Conservation (phyloP, 257 asterid genomes). For the Scutellaria minor region DNA sequence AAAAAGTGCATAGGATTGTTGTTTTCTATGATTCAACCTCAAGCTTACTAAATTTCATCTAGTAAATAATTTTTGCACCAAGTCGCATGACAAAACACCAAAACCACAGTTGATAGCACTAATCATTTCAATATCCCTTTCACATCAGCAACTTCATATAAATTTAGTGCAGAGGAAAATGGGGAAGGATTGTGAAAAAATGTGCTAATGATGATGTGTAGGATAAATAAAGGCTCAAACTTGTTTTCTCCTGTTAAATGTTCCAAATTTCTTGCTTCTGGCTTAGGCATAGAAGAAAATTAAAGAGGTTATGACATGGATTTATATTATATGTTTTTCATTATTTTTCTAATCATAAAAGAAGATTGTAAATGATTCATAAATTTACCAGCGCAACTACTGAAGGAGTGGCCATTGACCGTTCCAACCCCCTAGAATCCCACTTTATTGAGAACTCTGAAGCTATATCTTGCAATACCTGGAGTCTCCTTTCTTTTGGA, state of each 20-base stretch:
- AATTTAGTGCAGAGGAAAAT: no score
- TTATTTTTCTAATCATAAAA: constrained; percentile 24
- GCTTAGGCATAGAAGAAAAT: not conserved
- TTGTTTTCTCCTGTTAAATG: constrained; percentile 4
- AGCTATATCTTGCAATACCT: constrained; percentile 81
- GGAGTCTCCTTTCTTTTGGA: constrained; percentile 61
- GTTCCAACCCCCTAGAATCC: constrained; percentile 79
- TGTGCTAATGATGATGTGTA: not conserved
- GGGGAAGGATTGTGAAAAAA: no score
- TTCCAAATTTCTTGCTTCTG: no score
- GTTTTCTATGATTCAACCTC: no score
- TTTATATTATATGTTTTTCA: not conserved
- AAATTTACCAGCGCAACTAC: constrained; percentile 58
- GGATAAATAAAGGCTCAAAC: not conserved
- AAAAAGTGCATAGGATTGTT: no score
- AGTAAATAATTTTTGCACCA: no score
- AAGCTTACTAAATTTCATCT: no score
- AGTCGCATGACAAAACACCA: no score
- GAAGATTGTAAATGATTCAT: constrained; percentile 23
- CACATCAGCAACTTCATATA: no score
- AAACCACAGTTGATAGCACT: no score
- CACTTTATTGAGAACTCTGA: constrained; percentile 80
- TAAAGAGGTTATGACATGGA: constrained; percentile 20
- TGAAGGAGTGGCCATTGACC: constrained; percentile 69
- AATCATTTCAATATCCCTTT: no score